Conservation (phyloP, 768 basidiomycete species). For the Phallus indusiatus region DNA sequence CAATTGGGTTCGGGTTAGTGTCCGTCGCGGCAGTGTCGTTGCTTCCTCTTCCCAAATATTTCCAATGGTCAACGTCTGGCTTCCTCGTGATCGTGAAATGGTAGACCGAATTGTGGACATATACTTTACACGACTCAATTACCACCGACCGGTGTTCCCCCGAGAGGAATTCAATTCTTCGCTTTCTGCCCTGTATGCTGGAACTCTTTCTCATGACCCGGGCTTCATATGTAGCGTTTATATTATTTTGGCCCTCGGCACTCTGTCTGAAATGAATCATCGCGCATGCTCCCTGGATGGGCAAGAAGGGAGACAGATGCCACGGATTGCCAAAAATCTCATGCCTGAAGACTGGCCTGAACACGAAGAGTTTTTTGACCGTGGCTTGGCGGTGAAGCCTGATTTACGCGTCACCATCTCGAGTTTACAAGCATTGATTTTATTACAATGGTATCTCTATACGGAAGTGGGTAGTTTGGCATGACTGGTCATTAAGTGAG, state of each 20-base stretch:
- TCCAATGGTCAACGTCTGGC: conserved; percentile 45
- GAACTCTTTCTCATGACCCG: conserved; percentile 50
- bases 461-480: conserved; percentile 49
- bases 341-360: conserved; percentile 63
- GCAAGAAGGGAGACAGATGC: conserved; percentile 27
- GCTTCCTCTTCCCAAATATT: conserved; percentile 14
- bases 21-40: conserved; percentile 38
- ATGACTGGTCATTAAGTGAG: neutral
- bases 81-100: conserved; percentile 70
- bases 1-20: conserved; percentile 50
- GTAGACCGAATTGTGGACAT: conserved; percentile 51
- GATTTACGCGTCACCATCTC: conserved; percentile 76
- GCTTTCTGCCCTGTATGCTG: conserved; percentile 59
- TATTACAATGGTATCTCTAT: conserved; percentile 85
- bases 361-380: conserved; percentile 78
- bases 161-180: conserved; percentile 59
- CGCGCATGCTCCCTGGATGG: conserved; percentile 46
- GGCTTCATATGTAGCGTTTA: conserved; percentile 75
- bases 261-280: conserved; percentile 73
- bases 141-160: conserved; percentile 69
- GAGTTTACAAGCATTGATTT: conserved; percentile 73
- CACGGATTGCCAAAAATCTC: conserved; percentile 44
- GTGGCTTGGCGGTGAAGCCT: conserved; percentile 68
- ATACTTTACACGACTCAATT: conserved; percentile 71
- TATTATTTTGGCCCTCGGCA: conserved; percentile 69